phyloP scores from a whole-genome alignment of 2,329 filamentous ascomycete species.

The Diaporthe destruens region DNA sequence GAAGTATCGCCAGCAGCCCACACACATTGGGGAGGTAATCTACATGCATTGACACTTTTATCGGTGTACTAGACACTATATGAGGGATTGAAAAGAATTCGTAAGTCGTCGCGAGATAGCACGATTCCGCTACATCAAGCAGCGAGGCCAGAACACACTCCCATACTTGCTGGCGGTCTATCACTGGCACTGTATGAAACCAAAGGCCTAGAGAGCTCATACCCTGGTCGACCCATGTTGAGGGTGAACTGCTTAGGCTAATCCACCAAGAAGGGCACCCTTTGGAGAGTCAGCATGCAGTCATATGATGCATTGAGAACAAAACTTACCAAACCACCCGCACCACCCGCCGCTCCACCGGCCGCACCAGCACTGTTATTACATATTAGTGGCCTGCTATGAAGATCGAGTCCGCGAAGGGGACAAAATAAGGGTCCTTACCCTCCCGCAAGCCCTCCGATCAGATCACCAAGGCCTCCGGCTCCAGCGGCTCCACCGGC shows the following conservation, averaged over 20 bases:
- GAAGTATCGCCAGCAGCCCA: background rate
- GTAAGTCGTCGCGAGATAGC: slow-evolving; percentile 21
- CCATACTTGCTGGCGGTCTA: background rate
- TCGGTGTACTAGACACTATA: slow-evolving; percentile 19
- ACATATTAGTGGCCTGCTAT: too few relatives aligned
- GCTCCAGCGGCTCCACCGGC: slow-evolving; percentile 17
- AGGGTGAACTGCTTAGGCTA: slow-evolving; percentile 12
- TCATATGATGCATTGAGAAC: background rate
- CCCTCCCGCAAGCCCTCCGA: too few relatives aligned
- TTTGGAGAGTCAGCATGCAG: background rate
- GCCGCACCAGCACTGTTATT: background rate
- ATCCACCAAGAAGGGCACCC: background rate
- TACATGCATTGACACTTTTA: slow-evolving; percentile 13
- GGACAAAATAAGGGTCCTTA: too few relatives aligned
- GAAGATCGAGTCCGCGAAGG: too few relatives aligned
- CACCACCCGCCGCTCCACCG: slow-evolving; percentile 8
- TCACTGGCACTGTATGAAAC: background rate
- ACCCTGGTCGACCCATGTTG: background rate
- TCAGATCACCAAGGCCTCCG: background rate
- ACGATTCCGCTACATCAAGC: slow-evolving; percentile 6
- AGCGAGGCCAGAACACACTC: background rate
- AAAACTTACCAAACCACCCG: slow-evolving; percentile 21
- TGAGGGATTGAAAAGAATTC: slow-evolving; percentile 1
- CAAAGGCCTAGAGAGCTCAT: background rate
- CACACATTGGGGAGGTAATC: background rate